phyloP scores from a whole-genome alignment of 352 stramenopile genomes.

The Stramenopiles sp. region DNA sequence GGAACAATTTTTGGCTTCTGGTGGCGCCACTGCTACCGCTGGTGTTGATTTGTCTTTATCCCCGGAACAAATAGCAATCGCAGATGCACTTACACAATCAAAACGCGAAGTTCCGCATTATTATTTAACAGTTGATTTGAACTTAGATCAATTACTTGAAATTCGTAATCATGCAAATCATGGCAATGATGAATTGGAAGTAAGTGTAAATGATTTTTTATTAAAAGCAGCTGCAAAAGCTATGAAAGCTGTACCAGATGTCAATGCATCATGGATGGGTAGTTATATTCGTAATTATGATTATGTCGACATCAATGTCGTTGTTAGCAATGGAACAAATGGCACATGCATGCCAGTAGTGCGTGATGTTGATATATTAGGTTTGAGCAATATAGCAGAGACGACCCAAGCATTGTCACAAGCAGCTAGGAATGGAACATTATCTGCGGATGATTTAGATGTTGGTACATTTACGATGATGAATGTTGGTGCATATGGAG shows the following conservation, averaged over 20 bases:
- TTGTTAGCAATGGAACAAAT: slow-evolving; percentile 36
- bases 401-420: slow-evolving; percentile 29
- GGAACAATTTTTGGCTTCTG: slow-evolving; percentile 52
- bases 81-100: slow-evolving; percentile 63
- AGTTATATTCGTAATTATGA: slow-evolving; percentile 83
- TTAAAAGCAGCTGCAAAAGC: slow-evolving; percentile 48
- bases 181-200: slow-evolving; percentile 27
- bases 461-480: slow-evolving; percentile 83
- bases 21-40: slow-evolving; percentile 27
- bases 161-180: slow-evolving; percentile 40
- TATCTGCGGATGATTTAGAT: slow-evolving; percentile 29
- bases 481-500: slow-evolving; percentile 88
- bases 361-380: slow-evolving; percentile 25
- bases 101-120: slow-evolving; percentile 89
- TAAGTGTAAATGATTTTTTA: slow-evolving; percentile 50
- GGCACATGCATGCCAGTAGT: slow-evolving; percentile 38
- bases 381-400: slow-evolving; percentile 31
- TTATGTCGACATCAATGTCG: slow-evolving; percentile 76
- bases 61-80: slow-evolving; percentile 40
- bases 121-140: slow-evolving; percentile 82
- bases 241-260: slow-evolving; percentile 42
- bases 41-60: slow-evolving; percentile 63
- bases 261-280: slow-evolving; percentile 48
- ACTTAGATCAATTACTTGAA: slow-evolving; percentile 65
- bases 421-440: slow-evolving; percentile 26